phyloP scores from a whole-genome alignment of 768 basidiomycete species.

The Russula griseocarnosa region DNA sequence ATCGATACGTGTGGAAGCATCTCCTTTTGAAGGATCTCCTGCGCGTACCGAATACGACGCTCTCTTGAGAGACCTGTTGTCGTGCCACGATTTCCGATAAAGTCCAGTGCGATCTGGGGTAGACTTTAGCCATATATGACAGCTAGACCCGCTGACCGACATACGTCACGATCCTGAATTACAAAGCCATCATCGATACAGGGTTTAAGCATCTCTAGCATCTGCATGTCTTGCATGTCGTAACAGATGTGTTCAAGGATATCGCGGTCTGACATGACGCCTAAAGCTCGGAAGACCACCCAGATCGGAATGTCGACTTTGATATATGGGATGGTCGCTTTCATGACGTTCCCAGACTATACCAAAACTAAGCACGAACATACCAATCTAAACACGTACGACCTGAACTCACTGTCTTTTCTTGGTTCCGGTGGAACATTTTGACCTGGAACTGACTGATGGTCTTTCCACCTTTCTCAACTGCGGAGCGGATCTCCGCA shows the following conservation, averaged over 20 bases:
- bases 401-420: conserved; percentile 66
- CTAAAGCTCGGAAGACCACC: conserved; percentile 97
- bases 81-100: conserved; percentile 97
- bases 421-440: conserved; percentile 88
- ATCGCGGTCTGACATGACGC: conserved; percentile 95
- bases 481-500: conserved; percentile 94
- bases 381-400: conserved; percentile 1
- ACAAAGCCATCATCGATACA: conserved; percentile 99
- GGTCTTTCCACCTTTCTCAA: conserved; percentile 97
- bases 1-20: conserved; percentile 97
- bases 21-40: conserved; percentile 97
- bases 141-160: conserved; percentile 22
- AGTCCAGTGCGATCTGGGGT: conserved; percentile 73
- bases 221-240: conserved; percentile 91
- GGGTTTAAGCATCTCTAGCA: conserved; percentile 97
- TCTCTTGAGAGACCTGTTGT: conserved; percentile 89
- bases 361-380: conserved; percentile 22
- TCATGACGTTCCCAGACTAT: conserved; percentile 88
- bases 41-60: conserved; percentile 90
- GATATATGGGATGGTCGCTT: conserved; percentile 96
- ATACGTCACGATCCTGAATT: conserved; percentile 91
- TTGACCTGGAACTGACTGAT: conserved; percentile 98
- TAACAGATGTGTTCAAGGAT: conserved; percentile 98
- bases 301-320: conserved; percentile 98
- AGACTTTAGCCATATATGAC: conserved; percentile 22